Conservation (phyloP, 495 filamentous ascomycete species). For the Aspergillus indologenus region DNA sequence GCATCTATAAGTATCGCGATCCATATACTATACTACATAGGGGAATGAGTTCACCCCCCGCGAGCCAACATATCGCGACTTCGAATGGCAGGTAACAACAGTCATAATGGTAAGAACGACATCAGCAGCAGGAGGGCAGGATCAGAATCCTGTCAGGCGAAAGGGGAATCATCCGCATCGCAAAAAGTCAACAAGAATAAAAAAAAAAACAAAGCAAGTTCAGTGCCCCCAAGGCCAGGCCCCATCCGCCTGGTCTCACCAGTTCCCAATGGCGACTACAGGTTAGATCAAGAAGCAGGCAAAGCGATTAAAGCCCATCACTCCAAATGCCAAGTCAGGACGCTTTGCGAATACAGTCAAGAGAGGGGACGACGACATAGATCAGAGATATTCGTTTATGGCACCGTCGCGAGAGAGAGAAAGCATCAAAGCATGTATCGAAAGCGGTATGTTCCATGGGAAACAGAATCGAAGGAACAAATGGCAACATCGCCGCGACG, state of each 20-base stretch:
- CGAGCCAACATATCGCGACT: conserved; percentile 7
- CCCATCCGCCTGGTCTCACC: too few relatives aligned
- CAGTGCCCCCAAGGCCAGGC: conserved; percentile 2
- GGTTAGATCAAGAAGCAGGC: conserved; percentile 11
- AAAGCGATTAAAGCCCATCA: conserved; percentile 8
- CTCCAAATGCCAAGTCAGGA: conserved; percentile 7
- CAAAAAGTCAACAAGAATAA: too few relatives aligned
- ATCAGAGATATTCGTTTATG: too few relatives aligned
- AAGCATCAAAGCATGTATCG: conserved; percentile 22
- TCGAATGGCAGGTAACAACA: conserved; percentile 12
- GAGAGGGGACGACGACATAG: conserved; percentile 6
- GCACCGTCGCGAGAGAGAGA: too few relatives aligned
- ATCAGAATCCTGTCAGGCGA: conserved; percentile 17
- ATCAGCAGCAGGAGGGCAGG: too few relatives aligned
- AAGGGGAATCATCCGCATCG: conserved; percentile 39
- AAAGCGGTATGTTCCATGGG: conserved; percentile 19
- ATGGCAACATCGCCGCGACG: not conserved
- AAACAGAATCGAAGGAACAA: conserved; percentile 21
- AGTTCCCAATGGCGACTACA: conserved; percentile 19
- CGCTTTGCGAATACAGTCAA: conserved; percentile 13
- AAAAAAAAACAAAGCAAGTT: conserved; percentile 13
- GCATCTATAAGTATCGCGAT: too few relatives aligned
- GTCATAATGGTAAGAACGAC: too few relatives aligned
- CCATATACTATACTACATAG: too few relatives aligned
- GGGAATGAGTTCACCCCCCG: too few relatives aligned